Evolutionary conservation across 2,329 filamentous ascomycete species (phyloP).

Genomic region (Fusarium nurragi): DNA sequence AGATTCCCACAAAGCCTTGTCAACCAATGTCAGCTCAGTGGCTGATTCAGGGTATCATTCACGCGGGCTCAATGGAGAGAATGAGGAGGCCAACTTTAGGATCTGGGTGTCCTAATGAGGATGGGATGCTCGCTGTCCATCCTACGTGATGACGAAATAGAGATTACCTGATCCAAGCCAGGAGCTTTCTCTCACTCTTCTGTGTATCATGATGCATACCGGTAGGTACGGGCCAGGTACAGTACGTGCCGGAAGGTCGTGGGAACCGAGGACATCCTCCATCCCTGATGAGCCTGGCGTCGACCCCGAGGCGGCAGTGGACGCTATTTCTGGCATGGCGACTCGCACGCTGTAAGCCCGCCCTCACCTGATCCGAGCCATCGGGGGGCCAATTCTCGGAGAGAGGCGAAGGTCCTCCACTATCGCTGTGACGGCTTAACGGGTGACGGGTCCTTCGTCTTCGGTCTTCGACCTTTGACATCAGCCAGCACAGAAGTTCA

Average conservation of each 20-base stretch:
- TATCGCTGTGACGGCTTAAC: constrained; percentile 11
- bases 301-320: constrained; percentile 40
- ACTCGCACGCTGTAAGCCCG: constrained; percentile 27
- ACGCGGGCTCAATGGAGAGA: constrained; percentile 28
- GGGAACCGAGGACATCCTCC: constrained; percentile 2
- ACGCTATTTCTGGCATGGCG: constrained; percentile 42
- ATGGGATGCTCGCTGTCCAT: constrained; percentile 7
- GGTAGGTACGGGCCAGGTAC: not conserved
- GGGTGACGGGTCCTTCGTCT: constrained; percentile 8
- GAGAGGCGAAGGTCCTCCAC: constrained; percentile 38
- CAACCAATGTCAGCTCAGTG: constrained; percentile 30
- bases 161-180: not conserved
- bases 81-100: constrained; percentile 24
- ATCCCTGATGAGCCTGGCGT: constrained; percentile 33
- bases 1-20: constrained; percentile 27
- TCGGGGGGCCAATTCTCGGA: constrained; percentile 35
- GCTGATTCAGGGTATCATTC: constrained; percentile 28
- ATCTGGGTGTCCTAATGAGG: constrained; percentile 28
- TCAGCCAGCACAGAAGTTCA: constrained; percentile 2
- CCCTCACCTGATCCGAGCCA: constrained; percentile 36
- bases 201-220: not conserved
- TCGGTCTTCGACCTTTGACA: not conserved
- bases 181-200: not conserved
- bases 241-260: constrained; percentile 1
- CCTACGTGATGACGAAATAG: constrained; percentile 9